Evolutionary conservation across 2,329 filamentous ascomycete genomes (phyloP), one percentile per base, ranked within the genome.

Genomic region (Orbilia javanica): DNA sequence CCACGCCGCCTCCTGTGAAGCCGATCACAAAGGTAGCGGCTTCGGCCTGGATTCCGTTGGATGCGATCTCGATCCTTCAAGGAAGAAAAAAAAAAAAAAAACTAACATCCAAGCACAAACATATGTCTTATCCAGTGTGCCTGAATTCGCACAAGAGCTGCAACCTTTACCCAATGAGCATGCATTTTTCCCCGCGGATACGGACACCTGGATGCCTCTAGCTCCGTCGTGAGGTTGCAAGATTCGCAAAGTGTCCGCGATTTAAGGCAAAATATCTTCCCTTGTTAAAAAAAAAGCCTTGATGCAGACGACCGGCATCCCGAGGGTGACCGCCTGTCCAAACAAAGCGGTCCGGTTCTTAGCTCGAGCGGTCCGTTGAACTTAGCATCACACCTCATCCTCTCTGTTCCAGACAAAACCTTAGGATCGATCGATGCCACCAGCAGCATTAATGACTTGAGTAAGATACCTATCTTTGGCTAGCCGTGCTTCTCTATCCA

Each of bases 181-280:
- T 48, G 57, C 72, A 60, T 66, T 42, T 60, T 77, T 76, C 65
- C 66, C 55, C 73, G 66, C 73, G 73, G 73, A 44, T 66, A 57
- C 73, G 60, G 73, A 67, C 73, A 66, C 66, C 66, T 57, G 42
- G 44, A 55, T 72, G 18, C 31, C 68, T 64, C 69, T 73, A 73
- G 69, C 50, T 60, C 60, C 60, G 39, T 73, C 55, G 68, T 46
- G 62, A 65, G 69, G 69, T 52, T 73, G 39, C 50, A 25, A 66
- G 50, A 73, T 39, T 63, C 57, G 44, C 60, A 70, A 77, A 77
- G 60, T 77, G 73, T 71, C 73, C 73, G 73, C 55, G 65, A 65
- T 71, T 71, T 77, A 60, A 66, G 66, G 66, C 73, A 70, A 71
- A 66, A 68, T 70, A 70, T 48, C 25, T 44, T 53, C 60, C 25